These are phyloP conservation scores for Cajanus cajan DNA, from an alignment of 306 rosid species.

Conservation along the genomic window DNA sequence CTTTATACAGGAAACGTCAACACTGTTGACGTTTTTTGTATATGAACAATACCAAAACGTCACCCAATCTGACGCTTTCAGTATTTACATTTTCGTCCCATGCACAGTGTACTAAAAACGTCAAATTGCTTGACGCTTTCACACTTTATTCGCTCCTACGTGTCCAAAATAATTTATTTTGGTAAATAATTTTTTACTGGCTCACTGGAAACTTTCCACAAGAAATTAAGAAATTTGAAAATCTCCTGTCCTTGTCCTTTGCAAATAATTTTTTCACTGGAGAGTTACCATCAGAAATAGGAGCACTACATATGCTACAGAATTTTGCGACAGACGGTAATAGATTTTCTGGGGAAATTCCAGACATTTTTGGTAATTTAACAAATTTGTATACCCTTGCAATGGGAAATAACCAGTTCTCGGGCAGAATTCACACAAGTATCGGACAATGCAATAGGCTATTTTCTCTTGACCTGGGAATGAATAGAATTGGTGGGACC, in stretches of 20 bases:
- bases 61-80: no score
- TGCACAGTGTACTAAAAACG: no score
- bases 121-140: no score
- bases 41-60: no score
- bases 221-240: slow-evolving; percentile 27
- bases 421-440: slow-evolving; percentile 33
- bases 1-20: no score
- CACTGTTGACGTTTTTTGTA: no score
- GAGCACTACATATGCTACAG: slow-evolving; percentile 19
- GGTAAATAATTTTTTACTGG: no score
- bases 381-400: not conserved
- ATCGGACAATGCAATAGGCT: slow-evolving; percentile 33
- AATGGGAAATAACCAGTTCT: slow-evolving; percentile 30
- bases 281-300: slow-evolving; percentile 37
- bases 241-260: slow-evolving; percentile 34
- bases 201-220: no score
- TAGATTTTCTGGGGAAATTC: slow-evolving; percentile 40
- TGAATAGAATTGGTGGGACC: slow-evolving; percentile 38
- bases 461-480: not conserved
- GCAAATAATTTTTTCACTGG: slow-evolving; percentile 32
- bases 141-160: no score
- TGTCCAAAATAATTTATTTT: no score
- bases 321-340: not conserved
- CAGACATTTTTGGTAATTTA: slow-evolving; percentile 45
- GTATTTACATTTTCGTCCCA: no score